Evolutionary conservation across 441 rosid species (phyloP).

Genomic region (Aquilaria agallochum): DNA sequence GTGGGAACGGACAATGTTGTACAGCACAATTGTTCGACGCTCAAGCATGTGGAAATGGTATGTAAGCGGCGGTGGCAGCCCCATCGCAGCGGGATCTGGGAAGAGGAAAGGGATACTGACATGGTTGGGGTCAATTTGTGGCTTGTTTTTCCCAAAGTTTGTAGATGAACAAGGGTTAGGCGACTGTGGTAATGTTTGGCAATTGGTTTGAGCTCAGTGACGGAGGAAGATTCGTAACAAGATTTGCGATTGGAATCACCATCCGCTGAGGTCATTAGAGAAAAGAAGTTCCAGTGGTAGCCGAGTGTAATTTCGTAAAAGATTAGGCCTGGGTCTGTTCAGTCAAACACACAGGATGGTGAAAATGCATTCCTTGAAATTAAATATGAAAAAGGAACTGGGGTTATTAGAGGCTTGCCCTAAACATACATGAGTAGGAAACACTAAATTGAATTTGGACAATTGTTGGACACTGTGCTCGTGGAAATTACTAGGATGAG

Average conservation of each 20-base stretch:
- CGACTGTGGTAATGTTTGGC: constrained; percentile 31
- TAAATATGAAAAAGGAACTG: too few relatives aligned
- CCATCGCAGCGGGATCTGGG: constrained; percentile 45
- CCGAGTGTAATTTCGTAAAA: too few relatives aligned
- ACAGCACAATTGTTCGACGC: constrained; percentile 78
- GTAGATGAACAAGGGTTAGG: constrained; percentile 30
- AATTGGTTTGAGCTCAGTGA: constrained; percentile 30
- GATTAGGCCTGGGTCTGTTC: too few relatives aligned
- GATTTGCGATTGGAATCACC: constrained; percentile 45
- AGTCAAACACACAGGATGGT: too few relatives aligned
- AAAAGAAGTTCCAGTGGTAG: too few relatives aligned
- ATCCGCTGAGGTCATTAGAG: constrained; percentile 19
- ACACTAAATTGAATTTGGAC: too few relatives aligned
- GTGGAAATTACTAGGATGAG: too few relatives aligned
- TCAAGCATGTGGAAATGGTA: constrained; percentile 97
- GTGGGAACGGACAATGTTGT: constrained; percentile 89
- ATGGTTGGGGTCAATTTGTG: constrained; percentile 26
- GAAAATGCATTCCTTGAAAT: too few relatives aligned
- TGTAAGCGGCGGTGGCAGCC: constrained; percentile 70
- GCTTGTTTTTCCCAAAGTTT: constrained; percentile 29
- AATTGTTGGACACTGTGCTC: too few relatives aligned
- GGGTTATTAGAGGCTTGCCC: too few relatives aligned
- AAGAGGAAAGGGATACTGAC: constrained; percentile 35
- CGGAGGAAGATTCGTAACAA: constrained; percentile 42
- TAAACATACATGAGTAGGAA: too few relatives aligned